Conservation (phyloP, 164 flowering plant species). For the Annona cherimola region DNA sequence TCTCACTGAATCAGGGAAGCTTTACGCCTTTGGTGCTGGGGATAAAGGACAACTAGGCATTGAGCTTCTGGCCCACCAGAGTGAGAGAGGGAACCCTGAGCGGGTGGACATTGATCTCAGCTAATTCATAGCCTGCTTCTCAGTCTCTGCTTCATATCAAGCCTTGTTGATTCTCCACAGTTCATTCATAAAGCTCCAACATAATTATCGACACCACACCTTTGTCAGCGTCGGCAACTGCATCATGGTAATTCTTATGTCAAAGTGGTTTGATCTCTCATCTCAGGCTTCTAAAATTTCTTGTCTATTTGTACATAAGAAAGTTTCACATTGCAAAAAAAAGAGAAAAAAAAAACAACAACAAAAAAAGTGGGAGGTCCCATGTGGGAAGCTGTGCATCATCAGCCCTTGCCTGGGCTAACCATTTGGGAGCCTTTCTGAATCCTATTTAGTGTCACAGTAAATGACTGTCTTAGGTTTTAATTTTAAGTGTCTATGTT, state of each 20-base stretch:
- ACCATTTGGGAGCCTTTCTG: background rate
- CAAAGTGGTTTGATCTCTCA: background rate
- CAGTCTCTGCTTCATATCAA: background rate
- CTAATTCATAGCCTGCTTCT: slow-evolving; percentile 8
- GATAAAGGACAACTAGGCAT: slow-evolving; percentile 92
- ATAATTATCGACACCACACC: background rate
- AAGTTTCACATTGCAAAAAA: background rate
- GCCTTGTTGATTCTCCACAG: slow-evolving; percentile 11
- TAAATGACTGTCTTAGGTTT: background rate
- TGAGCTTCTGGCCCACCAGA: slow-evolving; percentile 53
- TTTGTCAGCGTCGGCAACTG: background rate
- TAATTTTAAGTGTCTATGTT: background rate
- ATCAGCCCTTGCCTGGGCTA: background rate
- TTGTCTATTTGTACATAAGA: slow-evolving; percentile 15
- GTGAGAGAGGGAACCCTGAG: slow-evolving; percentile 73
- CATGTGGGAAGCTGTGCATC: background rate
- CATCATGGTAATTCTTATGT: background rate
- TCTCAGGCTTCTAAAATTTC: background rate
- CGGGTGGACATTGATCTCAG: slow-evolving; percentile 73
- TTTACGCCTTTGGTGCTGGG: slow-evolving; percentile 90
- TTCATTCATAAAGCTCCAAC: no score
- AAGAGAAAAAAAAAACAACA: background rate
- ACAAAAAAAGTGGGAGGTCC: background rate
- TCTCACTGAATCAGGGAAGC: slow-evolving; percentile 79
- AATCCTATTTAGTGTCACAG: background rate